Percentiles rank a stretch among this genome's conserved stretches.
Evolutionary conservation across 495 filamentous ascomycete species (phyloP).

Genomic region (Cladorrhinum samala): DNA sequence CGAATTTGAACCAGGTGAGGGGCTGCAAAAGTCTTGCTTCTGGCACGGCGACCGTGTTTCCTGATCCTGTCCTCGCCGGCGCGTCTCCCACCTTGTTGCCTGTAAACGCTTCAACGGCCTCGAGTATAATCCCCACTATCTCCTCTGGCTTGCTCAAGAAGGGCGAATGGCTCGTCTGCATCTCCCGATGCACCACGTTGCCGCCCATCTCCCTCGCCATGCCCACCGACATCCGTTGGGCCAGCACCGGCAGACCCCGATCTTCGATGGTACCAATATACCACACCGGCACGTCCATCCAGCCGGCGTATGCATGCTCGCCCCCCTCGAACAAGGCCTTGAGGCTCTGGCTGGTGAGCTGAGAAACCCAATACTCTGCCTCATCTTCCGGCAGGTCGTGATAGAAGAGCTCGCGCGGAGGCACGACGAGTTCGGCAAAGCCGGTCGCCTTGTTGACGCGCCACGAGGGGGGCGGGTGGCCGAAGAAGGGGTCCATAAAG

Average conservation of each 20-base stretch:
- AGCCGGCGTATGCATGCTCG: slow-evolving; percentile 27
- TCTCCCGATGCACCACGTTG: slow-evolving; percentile 21
- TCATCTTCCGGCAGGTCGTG: slow-evolving; percentile 30
- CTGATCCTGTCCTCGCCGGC: not conserved
- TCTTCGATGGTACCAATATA: slow-evolving; percentile 23
- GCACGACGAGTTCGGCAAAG: slow-evolving; percentile 19
- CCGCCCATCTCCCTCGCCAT: slow-evolving; percentile 22
- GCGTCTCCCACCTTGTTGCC: not conserved
- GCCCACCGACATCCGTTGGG: slow-evolving; percentile 18
- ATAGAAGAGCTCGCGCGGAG: slow-evolving; percentile 26
- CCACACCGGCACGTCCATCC: slow-evolving; percentile 28
- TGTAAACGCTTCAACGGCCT: slow-evolving; percentile 25
- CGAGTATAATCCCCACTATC: slow-evolving; percentile 23
- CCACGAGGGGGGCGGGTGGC: slow-evolving; percentile 25
- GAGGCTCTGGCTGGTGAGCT: slow-evolving; percentile 22
- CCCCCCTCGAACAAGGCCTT: slow-evolving; percentile 21
- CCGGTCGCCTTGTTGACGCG: slow-evolving; percentile 18
- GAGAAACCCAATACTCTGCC: slow-evolving; percentile 24
- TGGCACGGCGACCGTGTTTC: not conserved
- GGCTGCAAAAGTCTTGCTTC: slow-evolving; percentile 4
- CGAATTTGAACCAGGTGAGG: slow-evolving; percentile 6
- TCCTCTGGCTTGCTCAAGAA: slow-evolving; percentile 31
- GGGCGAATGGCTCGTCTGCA: slow-evolving; percentile 24
- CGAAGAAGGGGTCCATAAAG: slow-evolving; percentile 26
- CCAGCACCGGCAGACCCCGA: slow-evolving; percentile 20